A percentile compares a stretch with the other conserved stretches of the same genome.
Evolutionary conservation across 345 rosid genomes (phyloP).

Genomic region (Crucihimalaya himalaica): DNA sequence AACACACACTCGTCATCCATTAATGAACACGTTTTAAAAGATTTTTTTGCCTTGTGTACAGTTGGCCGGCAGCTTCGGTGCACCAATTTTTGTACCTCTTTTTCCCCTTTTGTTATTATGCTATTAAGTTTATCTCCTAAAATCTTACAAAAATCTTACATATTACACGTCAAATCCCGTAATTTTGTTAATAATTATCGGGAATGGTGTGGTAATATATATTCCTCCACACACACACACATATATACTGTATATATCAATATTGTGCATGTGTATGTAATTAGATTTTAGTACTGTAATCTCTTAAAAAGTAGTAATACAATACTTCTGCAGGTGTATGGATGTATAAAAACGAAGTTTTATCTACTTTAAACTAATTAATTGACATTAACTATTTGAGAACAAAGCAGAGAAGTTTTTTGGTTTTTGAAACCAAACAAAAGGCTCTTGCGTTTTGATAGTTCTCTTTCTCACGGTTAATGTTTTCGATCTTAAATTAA

Average conservation of each 20-base stretch:
- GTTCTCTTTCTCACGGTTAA: background rate
- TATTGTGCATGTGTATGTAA: background rate
- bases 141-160: background rate
- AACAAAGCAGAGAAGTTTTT: background rate
- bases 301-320: background rate
- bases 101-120: background rate
- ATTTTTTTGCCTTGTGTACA: constrained; percentile 26
- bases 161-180: background rate
- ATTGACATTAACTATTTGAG: background rate
- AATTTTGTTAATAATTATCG: background rate
- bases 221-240: too few relatives aligned
- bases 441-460: background rate
- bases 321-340: background rate
- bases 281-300: background rate
- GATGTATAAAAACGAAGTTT: background rate
- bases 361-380: background rate
- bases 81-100: constrained; percentile 27
- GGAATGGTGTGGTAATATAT: background rate
- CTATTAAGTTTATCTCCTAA: constrained; percentile 8
- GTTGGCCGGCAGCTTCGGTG: constrained; percentile 38
- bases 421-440: background rate
- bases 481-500: background rate
- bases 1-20: constrained; percentile 26
- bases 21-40: constrained; percentile 32
- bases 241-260: too few relatives aligned